Conservation (phyloP, 306 rosid species). For the Hylodesmum podocarpum region DNA sequence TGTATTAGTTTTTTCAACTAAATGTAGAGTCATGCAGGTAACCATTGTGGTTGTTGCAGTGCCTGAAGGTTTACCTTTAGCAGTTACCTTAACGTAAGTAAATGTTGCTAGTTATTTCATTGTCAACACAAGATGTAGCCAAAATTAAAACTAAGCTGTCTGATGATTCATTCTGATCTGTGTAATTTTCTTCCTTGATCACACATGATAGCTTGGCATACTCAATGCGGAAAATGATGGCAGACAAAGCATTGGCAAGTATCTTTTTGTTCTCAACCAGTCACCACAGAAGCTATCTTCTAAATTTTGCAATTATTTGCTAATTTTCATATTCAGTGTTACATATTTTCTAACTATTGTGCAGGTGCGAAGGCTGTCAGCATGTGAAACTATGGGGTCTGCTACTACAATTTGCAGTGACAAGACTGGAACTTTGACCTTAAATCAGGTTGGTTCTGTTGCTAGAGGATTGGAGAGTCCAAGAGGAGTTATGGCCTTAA, state of each 20-base stretch:
- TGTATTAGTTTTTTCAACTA: constrained; percentile 26
- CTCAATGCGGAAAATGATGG: constrained; percentile 99
- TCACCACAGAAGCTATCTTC: constrained; percentile 2
- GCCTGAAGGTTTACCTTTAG: constrained; percentile 98
- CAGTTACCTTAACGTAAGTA: constrained; percentile 94
- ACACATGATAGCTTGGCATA: constrained; percentile 73
- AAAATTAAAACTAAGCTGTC: neutral
- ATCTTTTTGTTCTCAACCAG: neutral
- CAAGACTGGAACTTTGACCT: constrained; percentile 96
- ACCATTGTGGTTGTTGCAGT: constrained; percentile 99
- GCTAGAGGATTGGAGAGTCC: neutral
- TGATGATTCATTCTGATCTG: constrained; percentile 22
- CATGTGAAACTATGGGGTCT: constrained; percentile 99
- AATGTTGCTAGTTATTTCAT: constrained; percentile 16
- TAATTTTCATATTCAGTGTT: constrained; percentile 3
- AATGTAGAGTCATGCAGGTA: constrained; percentile 62
- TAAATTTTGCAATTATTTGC: neutral
- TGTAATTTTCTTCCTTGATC: constrained; percentile 27
- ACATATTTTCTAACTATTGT: constrained; percentile 33
- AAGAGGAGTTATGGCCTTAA: constrained; percentile 10
- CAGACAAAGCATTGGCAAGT: constrained; percentile 90
- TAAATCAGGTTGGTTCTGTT: constrained; percentile 61
- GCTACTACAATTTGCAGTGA: constrained; percentile 99
- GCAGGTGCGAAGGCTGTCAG: constrained; percentile 93
- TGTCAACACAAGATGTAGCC: constrained; percentile 3